A percentile compares a stretch with the other conserved stretches of the same genome.
These are phyloP conservation scores for Cavenderia fasciculata DNA, from an alignment of 78 protist species.

Conservation along the genomic window DNA sequence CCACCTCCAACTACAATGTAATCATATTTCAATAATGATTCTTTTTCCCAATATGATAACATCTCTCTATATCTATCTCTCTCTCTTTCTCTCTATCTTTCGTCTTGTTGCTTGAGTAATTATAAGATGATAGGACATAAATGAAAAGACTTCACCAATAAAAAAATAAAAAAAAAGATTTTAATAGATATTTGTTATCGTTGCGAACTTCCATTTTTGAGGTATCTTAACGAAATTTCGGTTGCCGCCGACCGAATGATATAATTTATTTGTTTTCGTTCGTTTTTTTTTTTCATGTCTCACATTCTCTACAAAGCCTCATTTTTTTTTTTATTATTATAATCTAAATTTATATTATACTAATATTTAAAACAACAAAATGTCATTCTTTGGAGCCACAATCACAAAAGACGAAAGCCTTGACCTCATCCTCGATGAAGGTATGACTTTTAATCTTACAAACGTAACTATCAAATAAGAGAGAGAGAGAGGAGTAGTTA, in stretches of 20 bases:
- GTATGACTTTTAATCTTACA: neutral
- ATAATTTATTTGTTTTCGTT: too few species aligned
- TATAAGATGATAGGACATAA: neutral
- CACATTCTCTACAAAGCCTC: too few species aligned
- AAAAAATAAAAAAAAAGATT: neutral
- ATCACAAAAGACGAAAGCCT: neutral
- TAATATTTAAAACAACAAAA: neutral
- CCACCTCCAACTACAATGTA: constrained; percentile 40
- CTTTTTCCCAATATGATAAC: constrained; percentile 17
- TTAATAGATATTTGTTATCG: neutral
- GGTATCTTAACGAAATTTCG: neutral
- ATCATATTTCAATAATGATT: constrained; percentile 24
- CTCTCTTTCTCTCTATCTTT: neutral
- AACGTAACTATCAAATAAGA: neutral
- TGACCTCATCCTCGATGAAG: neutral
- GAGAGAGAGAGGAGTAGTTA: neutral
- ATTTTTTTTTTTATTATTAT: neutral
- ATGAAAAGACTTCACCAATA: neutral
- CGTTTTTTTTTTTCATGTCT: too few species aligned
- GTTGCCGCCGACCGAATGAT: too few species aligned
- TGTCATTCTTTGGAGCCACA: constrained; percentile 2
- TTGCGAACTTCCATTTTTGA: neutral
- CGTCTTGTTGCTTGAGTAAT: neutral
- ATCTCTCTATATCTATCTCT: neutral
- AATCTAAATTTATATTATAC: neutral